Base-by-base conservation (phyloP, 345 rosid species). In the Theobroma cacao region DNA sequence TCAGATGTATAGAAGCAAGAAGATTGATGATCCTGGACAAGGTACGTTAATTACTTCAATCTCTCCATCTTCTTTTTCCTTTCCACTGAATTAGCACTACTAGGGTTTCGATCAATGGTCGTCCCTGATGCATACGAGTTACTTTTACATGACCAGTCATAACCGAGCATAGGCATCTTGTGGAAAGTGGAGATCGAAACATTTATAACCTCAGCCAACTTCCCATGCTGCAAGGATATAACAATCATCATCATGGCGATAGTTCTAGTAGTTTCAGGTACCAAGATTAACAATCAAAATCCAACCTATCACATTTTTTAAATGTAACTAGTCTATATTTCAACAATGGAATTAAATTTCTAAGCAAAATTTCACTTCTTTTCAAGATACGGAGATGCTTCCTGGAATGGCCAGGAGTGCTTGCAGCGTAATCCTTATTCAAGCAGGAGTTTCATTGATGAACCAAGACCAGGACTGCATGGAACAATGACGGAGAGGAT, bases 1-100 rank as follows among this genome's bases (percentile, higher is more conserved):
- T 60, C 85, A 93, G 98, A 93, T 93, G 98, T 92, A 88, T 80
- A 82, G 98, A 80, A 93, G 91, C 91, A 92, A 92, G 88, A 92
- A 87, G 88, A 83, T 86, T 13, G 94, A 93, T 80, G 91, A 89
- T 72, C 82, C 81, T 11, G 82, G 88, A 59, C 91, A 88, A 93
- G 91, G 97, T 92, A 48, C 7, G 36, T n/a, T n/a, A n/a, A n/a
- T n/a, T n/a, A 12, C 13, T 38, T 36, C 52, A 20, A 30, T 34
- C 63, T 76, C 20, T n/a, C 30, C 33, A 33, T 6, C 60, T 55
- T 61, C 26, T 72, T 59, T 76, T 58, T 7, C 64, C 26, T 11
- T 13, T 52, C 30, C 31, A 31, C 0, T 62, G 66, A 62, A 62
- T 31, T 7, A 20, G 17, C 41, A 72, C 12, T 28, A 22, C 71